phyloP scores from a whole-genome alignment of 108 stramenopile species.

The Nannochloropsis salina region DNA sequence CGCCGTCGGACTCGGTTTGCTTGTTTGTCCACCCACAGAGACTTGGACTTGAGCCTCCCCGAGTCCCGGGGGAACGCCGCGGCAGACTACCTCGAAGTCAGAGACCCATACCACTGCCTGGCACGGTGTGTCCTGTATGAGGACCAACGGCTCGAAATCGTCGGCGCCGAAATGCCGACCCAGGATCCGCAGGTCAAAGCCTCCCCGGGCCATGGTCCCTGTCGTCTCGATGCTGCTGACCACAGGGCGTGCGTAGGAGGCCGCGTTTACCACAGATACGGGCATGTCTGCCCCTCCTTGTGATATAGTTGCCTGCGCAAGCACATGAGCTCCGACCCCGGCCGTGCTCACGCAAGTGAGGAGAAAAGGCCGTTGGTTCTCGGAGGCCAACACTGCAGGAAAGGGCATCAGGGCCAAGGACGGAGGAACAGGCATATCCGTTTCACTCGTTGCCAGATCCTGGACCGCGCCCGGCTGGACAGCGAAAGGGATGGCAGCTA shows the following conservation, averaged over 20 bases:
- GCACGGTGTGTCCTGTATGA: background rate
- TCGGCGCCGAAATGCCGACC: background rate
- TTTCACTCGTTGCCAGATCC: background rate
- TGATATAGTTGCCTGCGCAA: background rate
- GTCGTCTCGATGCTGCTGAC: background rate
- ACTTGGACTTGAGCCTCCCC: background rate
- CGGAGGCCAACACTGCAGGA: background rate
- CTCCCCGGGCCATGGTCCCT: slow-evolving; percentile 4
- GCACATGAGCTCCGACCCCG: background rate
- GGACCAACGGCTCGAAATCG: slow-evolving; percentile 5
- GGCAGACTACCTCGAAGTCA: background rate
- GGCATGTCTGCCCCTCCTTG: slow-evolving; percentile 4
- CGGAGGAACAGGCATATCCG: background rate
- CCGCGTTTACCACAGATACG: background rate
- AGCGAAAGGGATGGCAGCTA: background rate
- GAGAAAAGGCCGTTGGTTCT: background rate
- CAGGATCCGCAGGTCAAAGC: background rate
- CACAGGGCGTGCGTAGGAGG: background rate
- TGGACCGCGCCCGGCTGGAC: background rate
- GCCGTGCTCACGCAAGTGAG: background rate
- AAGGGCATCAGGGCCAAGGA: background rate
- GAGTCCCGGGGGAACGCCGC: background rate
- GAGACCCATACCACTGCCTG: background rate
- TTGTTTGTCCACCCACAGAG: background rate
- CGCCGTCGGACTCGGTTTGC: background rate